phyloP scores from a whole-genome alignment of 192 early-diverging fungal genomes.

The Coemansia sp. region DNA sequence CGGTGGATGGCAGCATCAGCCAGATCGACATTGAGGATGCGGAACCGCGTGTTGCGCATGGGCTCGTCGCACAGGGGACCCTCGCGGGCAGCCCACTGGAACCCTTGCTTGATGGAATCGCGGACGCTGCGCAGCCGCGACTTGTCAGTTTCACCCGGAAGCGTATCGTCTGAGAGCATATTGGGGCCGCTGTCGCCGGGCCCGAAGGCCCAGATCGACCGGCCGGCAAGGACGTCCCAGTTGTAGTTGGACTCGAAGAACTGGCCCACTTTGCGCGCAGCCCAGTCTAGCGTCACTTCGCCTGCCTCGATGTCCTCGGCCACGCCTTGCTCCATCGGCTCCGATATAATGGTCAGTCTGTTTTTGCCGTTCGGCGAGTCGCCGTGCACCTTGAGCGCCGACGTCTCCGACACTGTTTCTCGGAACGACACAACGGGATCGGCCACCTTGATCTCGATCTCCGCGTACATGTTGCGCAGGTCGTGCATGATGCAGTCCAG shows the following conservation, averaged over 20 bases:
- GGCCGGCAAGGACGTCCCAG: conserved; percentile 92
- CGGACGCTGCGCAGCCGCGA: conserved; percentile 70
- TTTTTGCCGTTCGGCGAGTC: conserved; percentile 99
- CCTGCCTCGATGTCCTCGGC: conserved; percentile 89
- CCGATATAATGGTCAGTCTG: conserved; percentile 93
- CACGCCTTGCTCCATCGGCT: conserved; percentile 88
- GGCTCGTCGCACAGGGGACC: conserved; percentile 98
- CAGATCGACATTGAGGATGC: conserved; percentile 82
- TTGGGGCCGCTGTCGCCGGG: conserved; percentile 90
- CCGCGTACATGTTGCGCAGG: conserved; percentile 86
- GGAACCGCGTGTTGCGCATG: conserved; percentile 94
- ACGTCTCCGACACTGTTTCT: conserved; percentile 94
- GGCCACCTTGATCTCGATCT: conserved; percentile 97
- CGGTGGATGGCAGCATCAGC: conserved; percentile 87
- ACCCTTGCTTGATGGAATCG: conserved; percentile 91
- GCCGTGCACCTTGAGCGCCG: conserved; percentile 91
- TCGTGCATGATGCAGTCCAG: conserved; percentile 97
- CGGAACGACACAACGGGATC: conserved; percentile 95
- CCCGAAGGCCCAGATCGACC: conserved; percentile 99
- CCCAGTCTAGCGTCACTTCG: conserved; percentile 70
- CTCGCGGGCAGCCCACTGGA: conserved; percentile 96
- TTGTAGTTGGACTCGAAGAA: conserved; percentile 82
- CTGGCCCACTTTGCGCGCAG: conserved; percentile 69
- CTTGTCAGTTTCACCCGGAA: conserved; percentile 86
- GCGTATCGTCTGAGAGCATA: conserved; percentile 92